phyloP scores from a whole-genome alignment of 768 basidiomycete genomes.

The Leccinellum luteum region DNA sequence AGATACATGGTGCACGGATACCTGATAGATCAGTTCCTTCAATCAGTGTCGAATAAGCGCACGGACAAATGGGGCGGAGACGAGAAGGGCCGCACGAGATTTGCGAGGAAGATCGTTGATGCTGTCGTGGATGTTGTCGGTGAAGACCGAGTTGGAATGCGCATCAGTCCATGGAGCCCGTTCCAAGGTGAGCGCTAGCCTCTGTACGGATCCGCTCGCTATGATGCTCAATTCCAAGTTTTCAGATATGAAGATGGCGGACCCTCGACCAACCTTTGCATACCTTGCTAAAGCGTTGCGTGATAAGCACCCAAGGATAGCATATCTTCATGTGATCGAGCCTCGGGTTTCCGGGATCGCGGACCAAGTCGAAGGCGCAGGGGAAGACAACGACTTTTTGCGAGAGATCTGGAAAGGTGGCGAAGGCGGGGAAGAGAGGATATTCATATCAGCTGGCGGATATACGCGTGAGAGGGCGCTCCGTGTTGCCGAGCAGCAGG shows the following conservation, averaged over 20 bases:
- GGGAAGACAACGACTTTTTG: background rate
- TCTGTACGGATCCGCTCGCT: background rate
- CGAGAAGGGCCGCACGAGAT: constrained; percentile 46
- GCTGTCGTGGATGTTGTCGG: background rate
- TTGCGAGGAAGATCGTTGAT: constrained; percentile 41
- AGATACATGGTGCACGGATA: constrained; percentile 45
- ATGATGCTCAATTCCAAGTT: background rate
- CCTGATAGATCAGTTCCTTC: constrained; percentile 59
- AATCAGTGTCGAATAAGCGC: background rate
- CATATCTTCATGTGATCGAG: background rate
- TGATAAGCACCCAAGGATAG: background rate
- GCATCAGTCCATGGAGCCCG: background rate
- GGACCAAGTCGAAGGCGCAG: background rate
- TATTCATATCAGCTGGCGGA: background rate
- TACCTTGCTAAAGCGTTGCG: background rate
- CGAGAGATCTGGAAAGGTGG: background rate
- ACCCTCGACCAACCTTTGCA: background rate
- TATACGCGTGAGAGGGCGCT: constrained; percentile 33
- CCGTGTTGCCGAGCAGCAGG: constrained; percentile 31
- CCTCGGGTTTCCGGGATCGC: background rate
- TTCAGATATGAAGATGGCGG: background rate
- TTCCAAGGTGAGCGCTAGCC: background rate
- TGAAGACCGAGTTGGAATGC: background rate
- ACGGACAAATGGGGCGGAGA: constrained; percentile 52
- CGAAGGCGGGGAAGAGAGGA: constrained; percentile 20